Base-by-base conservation (phyloP, 2,329 filamentous ascomycete species). In the Phyllosticta citribraziliensis region DNA sequence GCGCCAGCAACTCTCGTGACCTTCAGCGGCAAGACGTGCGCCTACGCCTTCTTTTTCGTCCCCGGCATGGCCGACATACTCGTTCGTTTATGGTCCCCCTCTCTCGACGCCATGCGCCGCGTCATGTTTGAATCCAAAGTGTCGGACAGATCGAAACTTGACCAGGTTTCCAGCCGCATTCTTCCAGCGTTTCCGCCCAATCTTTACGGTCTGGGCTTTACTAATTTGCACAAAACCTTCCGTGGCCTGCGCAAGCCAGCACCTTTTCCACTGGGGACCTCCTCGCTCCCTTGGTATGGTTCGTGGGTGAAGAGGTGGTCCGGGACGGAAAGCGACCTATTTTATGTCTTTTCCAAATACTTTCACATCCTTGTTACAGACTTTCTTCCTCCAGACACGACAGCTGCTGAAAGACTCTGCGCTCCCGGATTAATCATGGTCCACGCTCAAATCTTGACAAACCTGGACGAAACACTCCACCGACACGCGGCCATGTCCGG, bases 21-120 rank as follows among this genome's bases (percentile, higher is more conserved):
- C 30, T 96, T 96, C 71, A 91, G 89, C 59, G 92, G 90, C 63
- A 95, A 94, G 74, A 89, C 91, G 3, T 93, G 89, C 69, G 91
- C 92, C 1, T 96, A 95, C 73, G 91, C 90, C 30, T 96, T 96
- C 74, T 94, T 93, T 75, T 97, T 96, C 69, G 92, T 89, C 27
- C 90, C 91, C 0, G 90, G 90, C 4, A 84, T 96, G 60, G 88
- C 90, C 8, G 91, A 96, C 69, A 84, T 96, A 57, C 79, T 96
- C 56, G 84, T 93, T 25, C 84, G 91, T 17, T 77, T 96, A 5
- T 96, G 92, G 91, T 84, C 84, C 47, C 79, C 90, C 20, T 84
- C 85, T 2, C 77, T 86, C 3, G 85, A 86, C 62, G 77, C 85
- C 52, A 80, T 96, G 69, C 84, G 88, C 64, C 85, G 90, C 24